These are phyloP conservation scores for Leccinum subgranulosum DNA, from an alignment of 768 basidiomycete genomes.

Conservation along the genomic window DNA sequence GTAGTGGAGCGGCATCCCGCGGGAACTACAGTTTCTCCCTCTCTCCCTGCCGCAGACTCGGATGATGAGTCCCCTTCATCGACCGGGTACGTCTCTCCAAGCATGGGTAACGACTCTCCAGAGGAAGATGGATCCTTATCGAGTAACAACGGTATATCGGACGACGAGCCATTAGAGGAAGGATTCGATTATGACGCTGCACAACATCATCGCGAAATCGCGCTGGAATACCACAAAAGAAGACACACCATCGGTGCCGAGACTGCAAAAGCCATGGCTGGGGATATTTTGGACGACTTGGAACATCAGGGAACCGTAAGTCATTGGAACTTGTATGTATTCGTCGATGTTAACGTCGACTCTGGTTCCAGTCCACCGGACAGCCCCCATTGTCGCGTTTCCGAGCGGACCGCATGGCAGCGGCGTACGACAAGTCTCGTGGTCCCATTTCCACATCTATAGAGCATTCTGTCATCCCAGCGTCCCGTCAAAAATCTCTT, in stretches of 20 bases:
- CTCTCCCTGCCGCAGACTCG: conserved; percentile 43
- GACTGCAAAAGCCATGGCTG: conserved; percentile 48
- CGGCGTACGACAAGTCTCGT: conserved; percentile 45
- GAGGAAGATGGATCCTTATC: conserved; percentile 17
- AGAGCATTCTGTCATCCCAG: conserved; percentile 41
- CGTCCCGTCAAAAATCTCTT: conserved; percentile 44
- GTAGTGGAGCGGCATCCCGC: conserved; percentile 64
- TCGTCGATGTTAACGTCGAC: conserved; percentile 1
- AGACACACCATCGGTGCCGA: conserved; percentile 54
- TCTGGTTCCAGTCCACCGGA: conserved; percentile 33
- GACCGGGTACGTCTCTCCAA: conserved; percentile 31
- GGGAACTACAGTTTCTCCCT: conserved; percentile 15
- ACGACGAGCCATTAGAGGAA: conserved; percentile 45
- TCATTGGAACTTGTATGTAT: conserved; percentile 2
- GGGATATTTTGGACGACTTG: conserved; percentile 41
- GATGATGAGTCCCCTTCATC: conserved; percentile 63
- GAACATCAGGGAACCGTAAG: conserved; percentile 46
- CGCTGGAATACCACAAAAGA: conserved; percentile 65
- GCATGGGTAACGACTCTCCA: conserved; percentile 27
- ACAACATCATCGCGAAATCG: conserved; percentile 71
- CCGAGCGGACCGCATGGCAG: conserved; percentile 53
- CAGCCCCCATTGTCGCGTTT: conserved; percentile 63
- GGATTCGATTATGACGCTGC: conserved; percentile 59
- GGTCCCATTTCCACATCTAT: conserved; percentile 37
- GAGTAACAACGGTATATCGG: conserved; percentile 26